phyloP scores from a whole-genome alignment of 2,329 filamentous ascomycete species.

The Pleomassaria siparia region DNA sequence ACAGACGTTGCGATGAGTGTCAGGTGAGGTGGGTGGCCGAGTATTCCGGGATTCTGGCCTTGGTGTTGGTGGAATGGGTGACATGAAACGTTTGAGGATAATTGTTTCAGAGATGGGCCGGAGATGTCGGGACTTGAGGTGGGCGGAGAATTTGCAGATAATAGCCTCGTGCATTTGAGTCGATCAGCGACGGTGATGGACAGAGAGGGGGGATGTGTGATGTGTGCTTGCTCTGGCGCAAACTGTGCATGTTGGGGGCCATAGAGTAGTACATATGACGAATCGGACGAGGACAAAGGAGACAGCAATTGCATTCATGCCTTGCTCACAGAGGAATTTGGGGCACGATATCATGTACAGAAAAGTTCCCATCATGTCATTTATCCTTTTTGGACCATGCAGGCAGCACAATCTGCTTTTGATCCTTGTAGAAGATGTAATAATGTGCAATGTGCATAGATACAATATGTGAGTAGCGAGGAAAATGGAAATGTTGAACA shows the following conservation, averaged over 20 bases:
- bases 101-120: not conserved
- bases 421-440: too few species aligned
- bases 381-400: not conserved
- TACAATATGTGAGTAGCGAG: not conserved
- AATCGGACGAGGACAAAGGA: not conserved
- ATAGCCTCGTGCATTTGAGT: not conserved
- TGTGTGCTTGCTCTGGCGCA: too few species aligned
- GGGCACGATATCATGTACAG: not conserved
- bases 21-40: not conserved
- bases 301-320: not conserved
- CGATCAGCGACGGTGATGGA: not conserved
- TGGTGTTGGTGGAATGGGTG: not conserved
- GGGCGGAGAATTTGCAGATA: not conserved
- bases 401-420: not conserved
- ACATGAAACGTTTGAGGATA: not conserved
- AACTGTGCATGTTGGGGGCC: not conserved
- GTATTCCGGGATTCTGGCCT: too few species aligned
- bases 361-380: not conserved
- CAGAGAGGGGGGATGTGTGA: too few species aligned
- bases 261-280: not conserved
- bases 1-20: not conserved
- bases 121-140: not conserved
- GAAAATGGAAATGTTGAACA: slow-evolving; percentile 1
- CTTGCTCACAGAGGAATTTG: not conserved
- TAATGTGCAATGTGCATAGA: too few species aligned